Evolutionary conservation across 2,329 filamentous ascomycete species (phyloP).

Genomic region (Simplicillium aogashimaense): DNA sequence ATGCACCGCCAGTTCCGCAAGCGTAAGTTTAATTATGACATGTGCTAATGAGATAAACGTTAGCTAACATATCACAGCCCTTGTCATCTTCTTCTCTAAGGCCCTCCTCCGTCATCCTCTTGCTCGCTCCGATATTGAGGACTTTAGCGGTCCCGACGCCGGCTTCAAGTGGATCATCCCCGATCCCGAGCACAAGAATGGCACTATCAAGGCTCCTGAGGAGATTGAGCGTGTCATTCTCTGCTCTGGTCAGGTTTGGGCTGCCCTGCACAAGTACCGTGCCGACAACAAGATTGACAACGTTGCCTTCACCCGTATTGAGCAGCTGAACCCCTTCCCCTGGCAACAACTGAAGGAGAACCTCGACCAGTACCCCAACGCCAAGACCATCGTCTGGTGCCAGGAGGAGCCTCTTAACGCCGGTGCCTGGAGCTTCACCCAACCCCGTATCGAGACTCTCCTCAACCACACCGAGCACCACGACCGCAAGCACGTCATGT

Average conservation of each 20-base stretch:
- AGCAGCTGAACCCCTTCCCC: slow-evolving; percentile 98
- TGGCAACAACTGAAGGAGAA: slow-evolving; percentile 97
- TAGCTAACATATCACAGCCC: slow-evolving; percentile 40
- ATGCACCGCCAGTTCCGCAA: slow-evolving; percentile 99
- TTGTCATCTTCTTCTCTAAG: slow-evolving; percentile 98
- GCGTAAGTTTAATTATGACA: slow-evolving; percentile 50
- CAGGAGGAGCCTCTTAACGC: slow-evolving; percentile 98
- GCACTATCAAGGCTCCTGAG: slow-evolving; percentile 66
- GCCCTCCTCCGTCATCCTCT: slow-evolving; percentile 88
- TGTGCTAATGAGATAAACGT: background rate
- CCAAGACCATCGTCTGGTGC: slow-evolving; percentile 92
- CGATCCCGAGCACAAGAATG: slow-evolving; percentile 72
- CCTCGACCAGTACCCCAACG: slow-evolving; percentile 93
- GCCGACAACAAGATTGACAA: slow-evolving; percentile 78
- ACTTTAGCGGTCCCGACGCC: slow-evolving; percentile 73
- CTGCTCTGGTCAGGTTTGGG: slow-evolving; percentile 91
- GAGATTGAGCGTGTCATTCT: slow-evolving; percentile 91
- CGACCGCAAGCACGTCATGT: slow-evolving; percentile 92
- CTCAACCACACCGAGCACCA: slow-evolving; percentile 90
- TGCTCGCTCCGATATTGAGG: slow-evolving; percentile 79
- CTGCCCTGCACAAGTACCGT: slow-evolving; percentile 83
- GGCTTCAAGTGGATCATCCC: slow-evolving; percentile 97
- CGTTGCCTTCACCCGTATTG: slow-evolving; percentile 87
- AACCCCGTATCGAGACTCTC: slow-evolving; percentile 93
- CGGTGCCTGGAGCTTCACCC: slow-evolving; percentile 93